These are phyloP conservation scores for Tricholomella constricta DNA, from an alignment of 768 basidiomycete genomes.

Conservation along the genomic window DNA sequence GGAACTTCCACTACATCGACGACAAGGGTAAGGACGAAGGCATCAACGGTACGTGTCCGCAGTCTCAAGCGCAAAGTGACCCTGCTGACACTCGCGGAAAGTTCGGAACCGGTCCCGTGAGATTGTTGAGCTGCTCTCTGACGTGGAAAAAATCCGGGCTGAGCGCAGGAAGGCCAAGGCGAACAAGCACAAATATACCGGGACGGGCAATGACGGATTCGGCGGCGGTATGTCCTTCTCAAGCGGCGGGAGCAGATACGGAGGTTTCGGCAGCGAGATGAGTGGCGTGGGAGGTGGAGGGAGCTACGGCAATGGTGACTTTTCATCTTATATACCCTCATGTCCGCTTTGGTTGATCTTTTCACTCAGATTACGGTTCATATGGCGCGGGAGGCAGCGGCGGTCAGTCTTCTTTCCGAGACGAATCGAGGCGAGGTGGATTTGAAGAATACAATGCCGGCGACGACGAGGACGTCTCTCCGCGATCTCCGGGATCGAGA, in stretches of 20 bases:
- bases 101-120: conserved; percentile 95
- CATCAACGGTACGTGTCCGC: conserved; percentile 68
- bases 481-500: conserved; percentile 34
- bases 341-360: not conserved
- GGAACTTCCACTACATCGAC: conserved; percentile 98
- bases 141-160: conserved; percentile 85
- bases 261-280: conserved; percentile 45
- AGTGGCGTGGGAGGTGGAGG: conserved; percentile 31
- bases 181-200: conserved; percentile 88
- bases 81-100: conserved; percentile 32
- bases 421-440: conserved; percentile 52
- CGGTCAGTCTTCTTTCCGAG: conserved; percentile 53
- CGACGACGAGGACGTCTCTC: conserved; percentile 67
- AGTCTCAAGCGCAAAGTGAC: not conserved
- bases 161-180: conserved; percentile 92
- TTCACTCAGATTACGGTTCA: conserved; percentile 13
- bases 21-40: conserved; percentile 99
- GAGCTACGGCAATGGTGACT: conserved; percentile 22
- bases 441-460: conserved; percentile 98
- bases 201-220: conserved; percentile 81
- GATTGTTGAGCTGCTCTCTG: conserved; percentile 86
- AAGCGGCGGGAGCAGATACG: conserved; percentile 53
- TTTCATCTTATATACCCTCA: not conserved
- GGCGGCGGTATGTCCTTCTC: conserved; percentile 50
- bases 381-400: conserved; percentile 37